Percentiles rank a stretch among this genome's conserved stretches.
phyloP scores from a whole-genome alignment of 2,329 filamentous ascomycete species.

The Nemania sp. region DNA sequence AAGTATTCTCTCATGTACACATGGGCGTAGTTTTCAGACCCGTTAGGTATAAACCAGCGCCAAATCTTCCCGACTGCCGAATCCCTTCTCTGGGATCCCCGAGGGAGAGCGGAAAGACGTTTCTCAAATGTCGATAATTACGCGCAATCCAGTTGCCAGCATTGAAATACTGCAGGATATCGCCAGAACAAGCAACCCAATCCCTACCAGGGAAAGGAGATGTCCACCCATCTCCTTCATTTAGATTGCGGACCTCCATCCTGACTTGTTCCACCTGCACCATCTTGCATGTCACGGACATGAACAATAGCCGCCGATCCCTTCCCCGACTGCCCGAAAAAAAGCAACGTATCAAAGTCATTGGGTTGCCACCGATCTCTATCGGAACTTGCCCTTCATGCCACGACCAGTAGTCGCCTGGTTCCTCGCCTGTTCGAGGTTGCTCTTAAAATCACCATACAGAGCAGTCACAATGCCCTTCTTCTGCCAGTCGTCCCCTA shows the following conservation, averaged over 20 bases:
- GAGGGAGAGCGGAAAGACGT: not conserved
- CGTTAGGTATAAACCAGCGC: not conserved
- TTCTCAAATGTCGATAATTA: too few relatives aligned
- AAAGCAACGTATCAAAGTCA: not conserved
- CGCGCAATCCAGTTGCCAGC: not conserved
- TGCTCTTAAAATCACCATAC: conserved; percentile 68
- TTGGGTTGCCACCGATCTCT: not conserved
- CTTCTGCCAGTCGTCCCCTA: conserved; percentile 67
- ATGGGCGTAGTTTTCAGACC: not conserved
- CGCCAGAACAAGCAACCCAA: not conserved
- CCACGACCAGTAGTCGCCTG: conserved; percentile 41
- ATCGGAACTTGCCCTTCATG: conserved; percentile 16
- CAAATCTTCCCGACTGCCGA: not conserved
- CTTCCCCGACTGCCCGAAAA: not conserved
- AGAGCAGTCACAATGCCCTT: conserved; percentile 63
- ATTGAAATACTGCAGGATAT: not conserved
- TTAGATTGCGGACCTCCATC: not conserved
- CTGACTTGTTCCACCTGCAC: not conserved
- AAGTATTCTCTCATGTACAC: not conserved
- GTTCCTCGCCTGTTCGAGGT: conserved; percentile 61
- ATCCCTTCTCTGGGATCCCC: not conserved
- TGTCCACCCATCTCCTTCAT: not conserved
- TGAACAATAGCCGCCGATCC: not conserved
- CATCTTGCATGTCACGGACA: not conserved
- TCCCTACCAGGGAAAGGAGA: not conserved